Evolutionary conservation across 2,329 filamentous ascomycete genomes (phyloP).

Genomic region (Sarocladium strictum): DNA sequence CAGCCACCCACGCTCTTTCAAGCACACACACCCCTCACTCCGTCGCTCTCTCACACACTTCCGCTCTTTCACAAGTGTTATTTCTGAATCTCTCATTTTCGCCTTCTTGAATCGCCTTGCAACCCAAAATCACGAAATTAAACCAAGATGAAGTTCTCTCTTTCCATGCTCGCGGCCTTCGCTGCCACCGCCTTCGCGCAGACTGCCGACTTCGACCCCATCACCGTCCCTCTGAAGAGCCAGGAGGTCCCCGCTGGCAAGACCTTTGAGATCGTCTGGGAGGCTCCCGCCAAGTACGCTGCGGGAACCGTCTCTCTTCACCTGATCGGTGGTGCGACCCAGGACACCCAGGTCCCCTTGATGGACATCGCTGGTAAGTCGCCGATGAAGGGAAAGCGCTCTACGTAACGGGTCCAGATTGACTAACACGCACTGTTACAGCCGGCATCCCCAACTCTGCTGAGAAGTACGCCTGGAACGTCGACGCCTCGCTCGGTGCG

Average conservation of each 20-base stretch:
- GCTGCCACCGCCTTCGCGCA: slow-evolving; percentile 46
- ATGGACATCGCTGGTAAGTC: slow-evolving; percentile 46
- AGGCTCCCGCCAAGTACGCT: slow-evolving; percentile 31
- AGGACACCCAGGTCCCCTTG: slow-evolving; percentile 34
- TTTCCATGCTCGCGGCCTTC: slow-evolving; percentile 45
- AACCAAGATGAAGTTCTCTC: slow-evolving; percentile 49
- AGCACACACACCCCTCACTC: slow-evolving; percentile 9
- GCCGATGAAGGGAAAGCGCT: background rate
- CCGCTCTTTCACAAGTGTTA: slow-evolving; percentile 14
- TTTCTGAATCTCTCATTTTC: slow-evolving; percentile 14
- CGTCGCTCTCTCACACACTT: slow-evolving; percentile 13
- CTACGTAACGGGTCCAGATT: background rate
- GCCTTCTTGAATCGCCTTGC: slow-evolving; percentile 10
- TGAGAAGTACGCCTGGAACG: slow-evolving; percentile 43
- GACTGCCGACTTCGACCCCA: slow-evolving; percentile 49
- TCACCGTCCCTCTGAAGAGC: slow-evolving; percentile 39
- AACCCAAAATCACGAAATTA: slow-evolving; percentile 12
- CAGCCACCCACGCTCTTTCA: slow-evolving; percentile 26
- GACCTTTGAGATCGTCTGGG: slow-evolving; percentile 47
- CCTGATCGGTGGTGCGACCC: slow-evolving; percentile 46
- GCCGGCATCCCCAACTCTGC: slow-evolving; percentile 40
- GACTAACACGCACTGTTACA: slow-evolving; percentile 19
- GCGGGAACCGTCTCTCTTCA: slow-evolving; percentile 42
- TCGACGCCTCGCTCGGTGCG: slow-evolving; percentile 38
- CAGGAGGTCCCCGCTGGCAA: slow-evolving; percentile 42